Base-by-base conservation (phyloP, 768 basidiomycete species). In the Lentinula raphanica region DNA sequence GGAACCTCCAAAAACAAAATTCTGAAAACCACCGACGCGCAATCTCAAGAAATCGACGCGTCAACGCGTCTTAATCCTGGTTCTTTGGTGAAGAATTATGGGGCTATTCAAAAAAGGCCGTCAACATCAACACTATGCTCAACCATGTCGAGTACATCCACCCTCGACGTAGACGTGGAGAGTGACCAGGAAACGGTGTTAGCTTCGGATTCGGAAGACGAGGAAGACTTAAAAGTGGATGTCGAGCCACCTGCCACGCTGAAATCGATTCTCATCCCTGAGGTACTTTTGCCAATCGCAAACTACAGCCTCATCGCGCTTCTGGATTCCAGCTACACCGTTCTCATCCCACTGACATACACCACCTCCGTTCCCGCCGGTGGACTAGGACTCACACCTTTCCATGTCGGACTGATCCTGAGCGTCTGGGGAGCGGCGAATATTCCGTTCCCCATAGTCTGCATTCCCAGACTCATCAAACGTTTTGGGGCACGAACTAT, bases 401-500 rank as follows among this genome's bases (percentile, higher is more conserved):
- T 73, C n/a, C 59, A 64, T 13, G 84, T 85, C 32, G 83, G 83
- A 15, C 69, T 72, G 36, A 77, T 81, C 32, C 74, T 81, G 23
- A 74, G 77, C 3, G 48, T 66, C 5, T 78, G 73, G 59, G 85
- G 85, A 1, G 63, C 84, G 21, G 55, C 76, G 50, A 87, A 83
- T 57, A 80, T 84, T 3, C 12, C 79, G 29, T 67, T 84, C 60
- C 85, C 87, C 64, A 63, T 82, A 13, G 69, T 78, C 58, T 72
- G 79, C 64, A 79, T 87, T 61, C 79, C 82, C 3, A 67, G 70
- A 23, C 50, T 81, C 27, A 77, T 87, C 39, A 71, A 81, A 44
- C 71, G 72, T 3, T 81, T 80, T 57, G 88, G 90, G 1, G 66
- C 81, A 27, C 80, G 79, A 61, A 74, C 62, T n/a, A 65, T 87